Percentiles rank a stretch among this genome's conserved stretches.
These are phyloP conservation scores for Cryphonectria naterciae DNA, from an alignment of 2,329 filamentous ascomycete species.

Conservation along the genomic window DNA sequence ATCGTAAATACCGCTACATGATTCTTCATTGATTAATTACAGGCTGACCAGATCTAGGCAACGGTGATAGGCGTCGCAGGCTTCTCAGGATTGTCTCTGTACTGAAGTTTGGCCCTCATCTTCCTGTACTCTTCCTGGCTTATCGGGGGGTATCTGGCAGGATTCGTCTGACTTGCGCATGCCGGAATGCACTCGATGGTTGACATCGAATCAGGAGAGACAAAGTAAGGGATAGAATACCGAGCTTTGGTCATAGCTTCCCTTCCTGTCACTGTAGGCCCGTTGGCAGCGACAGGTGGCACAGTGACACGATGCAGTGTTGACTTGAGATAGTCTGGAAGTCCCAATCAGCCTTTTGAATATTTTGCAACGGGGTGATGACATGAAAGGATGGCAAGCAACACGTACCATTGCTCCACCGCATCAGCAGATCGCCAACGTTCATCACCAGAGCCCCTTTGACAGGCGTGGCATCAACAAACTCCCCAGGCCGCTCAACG, in stretches of 20 bases:
- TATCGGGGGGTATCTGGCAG: conserved; percentile 51
- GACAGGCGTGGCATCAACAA: conserved; percentile 27
- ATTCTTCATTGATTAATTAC: background rate
- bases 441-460: conserved; percentile 28
- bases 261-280: conserved; percentile 42
- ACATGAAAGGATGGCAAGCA: no score
- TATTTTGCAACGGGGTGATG: no score
- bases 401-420: conserved; percentile 28
- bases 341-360: background rate
- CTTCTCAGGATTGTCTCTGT: conserved; percentile 20
- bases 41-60: background rate
- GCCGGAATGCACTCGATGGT: conserved; percentile 56
- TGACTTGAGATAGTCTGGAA: conserved; percentile 27
- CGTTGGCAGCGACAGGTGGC: conserved; percentile 17
- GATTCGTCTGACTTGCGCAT: conserved; percentile 45
- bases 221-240: conserved; percentile 64
- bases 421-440: conserved; percentile 28
- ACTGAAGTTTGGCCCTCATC: conserved; percentile 28
- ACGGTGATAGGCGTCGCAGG: background rate
- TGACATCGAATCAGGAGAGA: conserved; percentile 51
- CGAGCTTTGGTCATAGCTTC: conserved; percentile 39
- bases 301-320: conserved; percentile 27
- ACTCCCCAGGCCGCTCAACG: conserved; percentile 20
- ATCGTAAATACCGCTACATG: background rate
- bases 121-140: conserved; percentile 28